phyloP scores from a whole-genome alignment of 768 basidiomycete genomes.

The Tulasnella sp. region DNA sequence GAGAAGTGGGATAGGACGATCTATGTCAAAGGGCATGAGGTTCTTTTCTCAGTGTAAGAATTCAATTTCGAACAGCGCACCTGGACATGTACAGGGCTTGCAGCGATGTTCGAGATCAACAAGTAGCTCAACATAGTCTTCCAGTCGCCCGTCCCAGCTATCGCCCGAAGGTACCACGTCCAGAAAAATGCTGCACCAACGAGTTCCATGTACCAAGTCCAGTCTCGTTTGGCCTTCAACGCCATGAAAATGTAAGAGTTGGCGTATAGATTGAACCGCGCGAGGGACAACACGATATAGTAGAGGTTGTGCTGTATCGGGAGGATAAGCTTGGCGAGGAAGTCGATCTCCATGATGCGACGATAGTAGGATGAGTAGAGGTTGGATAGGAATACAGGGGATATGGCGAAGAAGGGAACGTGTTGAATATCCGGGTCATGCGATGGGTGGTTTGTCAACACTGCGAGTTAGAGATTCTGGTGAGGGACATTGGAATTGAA shows the following conservation, averaged over 20 bases:
- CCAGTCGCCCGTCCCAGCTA: constrained; percentile 64
- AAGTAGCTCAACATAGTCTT: constrained; percentile 58
- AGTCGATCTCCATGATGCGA: constrained; percentile 70
- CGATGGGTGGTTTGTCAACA: constrained; percentile 94
- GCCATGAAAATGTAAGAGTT: constrained; percentile 74
- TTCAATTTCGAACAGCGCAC: constrained; percentile 32
- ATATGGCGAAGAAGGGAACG: constrained; percentile 90
- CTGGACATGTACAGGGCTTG: constrained; percentile 92
- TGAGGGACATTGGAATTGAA: constrained; percentile 11
- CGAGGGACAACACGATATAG: constrained; percentile 81
- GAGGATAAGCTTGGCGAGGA: constrained; percentile 50
- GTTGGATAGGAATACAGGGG: constrained; percentile 71
- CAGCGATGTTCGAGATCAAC: constrained; percentile 70
- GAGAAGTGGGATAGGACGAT: constrained; percentile 98
- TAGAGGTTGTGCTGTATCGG: constrained; percentile 83
- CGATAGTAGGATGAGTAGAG: constrained; percentile 94
- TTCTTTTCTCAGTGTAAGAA: too few relatives aligned
- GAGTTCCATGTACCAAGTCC: constrained; percentile 73
- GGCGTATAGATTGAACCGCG: constrained; percentile 88
- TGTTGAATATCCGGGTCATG: constrained; percentile 58
- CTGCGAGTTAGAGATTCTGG: constrained; percentile 34
- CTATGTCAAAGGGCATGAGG: constrained; percentile 26
- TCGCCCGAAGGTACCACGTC: constrained; percentile 68
- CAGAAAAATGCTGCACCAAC: constrained; percentile 71
- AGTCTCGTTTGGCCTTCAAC: constrained; percentile 48